These are phyloP conservation scores for Speleostelium caveatum DNA, from an alignment of 78 protist genomes.

Conservation along the genomic window DNA sequence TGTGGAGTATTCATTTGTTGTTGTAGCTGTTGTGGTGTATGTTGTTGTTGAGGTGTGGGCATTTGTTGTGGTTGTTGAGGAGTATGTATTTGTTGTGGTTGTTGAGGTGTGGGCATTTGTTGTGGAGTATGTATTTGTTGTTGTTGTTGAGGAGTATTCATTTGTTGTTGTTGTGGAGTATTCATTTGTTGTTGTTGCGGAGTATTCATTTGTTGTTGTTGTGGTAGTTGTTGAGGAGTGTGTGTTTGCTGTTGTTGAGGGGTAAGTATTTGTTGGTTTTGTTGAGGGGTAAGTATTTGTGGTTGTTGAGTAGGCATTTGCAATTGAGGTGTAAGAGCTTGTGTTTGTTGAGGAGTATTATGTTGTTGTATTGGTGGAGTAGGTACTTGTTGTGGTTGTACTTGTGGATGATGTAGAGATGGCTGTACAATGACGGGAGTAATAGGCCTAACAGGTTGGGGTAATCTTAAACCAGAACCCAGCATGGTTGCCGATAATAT, in stretches of 20 bases:
- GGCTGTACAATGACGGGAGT: neutral
- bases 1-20: neutral
- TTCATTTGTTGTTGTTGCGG: neutral
- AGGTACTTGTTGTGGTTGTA: neutral
- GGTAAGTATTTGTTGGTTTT: neutral
- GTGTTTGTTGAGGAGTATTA: neutral
- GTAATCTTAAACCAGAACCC: constrained; percentile 26
- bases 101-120: constrained; percentile 10
- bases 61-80: neutral
- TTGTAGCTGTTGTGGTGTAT: neutral
- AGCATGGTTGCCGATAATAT: constrained; percentile 29
- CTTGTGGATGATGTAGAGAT: constrained; percentile 23
- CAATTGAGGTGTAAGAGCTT: neutral
- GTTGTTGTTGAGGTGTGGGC: neutral
- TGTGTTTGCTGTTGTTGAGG: neutral
- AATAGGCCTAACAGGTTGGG: too few species aligned
- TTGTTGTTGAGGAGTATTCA: constrained; percentile 4
- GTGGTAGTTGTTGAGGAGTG: neutral
- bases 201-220: neutral
- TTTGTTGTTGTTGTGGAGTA: neutral
- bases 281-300: constrained; percentile 1
- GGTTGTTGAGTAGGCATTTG: constrained; percentile 10
- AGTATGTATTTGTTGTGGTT: neutral
- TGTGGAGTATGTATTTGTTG: constrained; percentile 26
- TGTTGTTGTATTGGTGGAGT: neutral